Base-by-base conservation (phyloP, 2,329 filamentous ascomycete genomes). In the Exophiala viscosa region DNA sequence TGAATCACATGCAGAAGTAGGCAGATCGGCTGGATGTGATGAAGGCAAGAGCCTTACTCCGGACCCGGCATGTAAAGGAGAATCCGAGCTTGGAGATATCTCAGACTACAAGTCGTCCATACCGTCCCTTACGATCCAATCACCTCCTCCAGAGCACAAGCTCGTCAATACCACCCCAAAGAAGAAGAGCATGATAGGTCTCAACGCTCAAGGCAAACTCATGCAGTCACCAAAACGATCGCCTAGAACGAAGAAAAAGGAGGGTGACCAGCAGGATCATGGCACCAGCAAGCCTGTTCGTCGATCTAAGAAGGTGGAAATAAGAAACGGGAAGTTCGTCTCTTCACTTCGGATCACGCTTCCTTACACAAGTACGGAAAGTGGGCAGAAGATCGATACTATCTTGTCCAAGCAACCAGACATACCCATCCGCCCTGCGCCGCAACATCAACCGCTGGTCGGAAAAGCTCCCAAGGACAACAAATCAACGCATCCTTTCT, bases 401-500 rank as follows among this genome's bases (percentile, higher is more conserved):
- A 87, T 95, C 18, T 67, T 61, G 69, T 71, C 23, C 34, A 63
- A 60, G 39, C 65, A 65, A 41, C 66, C 39, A 14, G n/a, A 55
- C 56, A 62, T 58, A 54, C 11, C 39, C 18, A 17, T 11, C 15
- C 39, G 13, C 31, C 8, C n/a, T 11, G 33, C 28, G 5, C 6
- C 40, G 9, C 14, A 13, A 8, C 13, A 48, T 41, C 55, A 61
- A 45, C 60, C 65, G 49, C 39, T 45, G 13, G 42, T 28, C 23
- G 48, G 38, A 28, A 18, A 36, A 54, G 33, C n/a, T 15, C 15
- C 28, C 6, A 32, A 17, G 7, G 36, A 18, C 11, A 36, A 23
- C n/a, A 83, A 80, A 61, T 60, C 73, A 1, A 79, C 81, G 0
- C 84, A 90, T 68, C 86, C 87, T 0, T 88, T 90, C 64, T 90